phyloP scores from a whole-genome alignment of 495 filamentous ascomycete genomes.

The Penicillium goetzii region DNA sequence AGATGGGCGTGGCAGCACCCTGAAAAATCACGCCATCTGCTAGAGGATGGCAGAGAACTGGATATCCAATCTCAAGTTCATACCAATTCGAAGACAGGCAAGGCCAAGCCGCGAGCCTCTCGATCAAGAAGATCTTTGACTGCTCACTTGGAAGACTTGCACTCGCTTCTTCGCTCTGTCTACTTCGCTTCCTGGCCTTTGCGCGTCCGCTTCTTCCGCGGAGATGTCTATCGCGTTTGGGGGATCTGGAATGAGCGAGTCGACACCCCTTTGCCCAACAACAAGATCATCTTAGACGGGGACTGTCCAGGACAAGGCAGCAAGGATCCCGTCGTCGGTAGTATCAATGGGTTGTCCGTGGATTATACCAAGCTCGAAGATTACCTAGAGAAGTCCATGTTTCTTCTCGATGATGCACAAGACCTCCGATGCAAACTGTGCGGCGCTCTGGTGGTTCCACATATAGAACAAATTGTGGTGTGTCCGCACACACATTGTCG shows the following conservation, averaged over 20 bases:
- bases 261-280: conserved; percentile 49
- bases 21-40: conserved; percentile 73
- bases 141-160: conserved; percentile 72
- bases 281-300: conserved; percentile 61
- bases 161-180: conserved; percentile 73
- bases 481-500: conserved; percentile 71
- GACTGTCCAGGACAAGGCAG: conserved; percentile 25
- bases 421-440: conserved; percentile 69
- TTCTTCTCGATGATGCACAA: conserved; percentile 62
- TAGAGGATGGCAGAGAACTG: conserved; percentile 48
- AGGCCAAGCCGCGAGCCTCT: conserved; percentile 32
- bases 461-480: conserved; percentile 61
- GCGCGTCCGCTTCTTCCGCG: conserved; percentile 74
- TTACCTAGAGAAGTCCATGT: conserved; percentile 72
- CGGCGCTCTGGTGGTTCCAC: conserved; percentile 46
- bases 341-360: conserved; percentile 62
- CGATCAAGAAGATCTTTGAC: conserved; percentile 62
- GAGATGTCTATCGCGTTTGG: conserved; percentile 73
- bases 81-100: conserved; percentile 23
- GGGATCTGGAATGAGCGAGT: conserved; percentile 57
- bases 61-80: conserved; percentile 11
- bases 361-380: conserved; percentile 66
- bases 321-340: conserved; percentile 23
- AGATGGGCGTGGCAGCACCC: conserved; percentile 95
- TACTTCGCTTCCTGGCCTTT: conserved; percentile 86